phyloP scores from a whole-genome alignment of 140 eudicot genomes.

The Ambrosia hybrid region DNA sequence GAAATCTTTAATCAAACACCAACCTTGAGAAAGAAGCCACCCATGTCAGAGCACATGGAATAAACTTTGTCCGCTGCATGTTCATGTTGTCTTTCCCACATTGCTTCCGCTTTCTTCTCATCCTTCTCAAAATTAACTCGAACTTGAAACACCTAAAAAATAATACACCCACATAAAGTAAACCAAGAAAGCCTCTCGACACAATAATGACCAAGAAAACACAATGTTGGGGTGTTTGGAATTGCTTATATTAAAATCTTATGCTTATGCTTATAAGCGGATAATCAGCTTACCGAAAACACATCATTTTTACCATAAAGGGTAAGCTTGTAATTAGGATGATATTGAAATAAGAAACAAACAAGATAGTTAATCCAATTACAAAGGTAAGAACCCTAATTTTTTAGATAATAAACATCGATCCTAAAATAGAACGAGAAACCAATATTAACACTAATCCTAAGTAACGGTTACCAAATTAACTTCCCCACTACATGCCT shows the following conservation, averaged over 20 bases:
- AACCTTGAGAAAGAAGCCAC: slow-evolving; percentile 98
- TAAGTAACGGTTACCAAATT: too few relatives aligned
- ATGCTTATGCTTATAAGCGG: background rate
- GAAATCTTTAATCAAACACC: slow-evolving; percentile 9
- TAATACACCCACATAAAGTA: slow-evolving; percentile 3
- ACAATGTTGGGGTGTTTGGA: background rate
- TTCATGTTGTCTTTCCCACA: slow-evolving; percentile 98
- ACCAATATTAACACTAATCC: too few relatives aligned
- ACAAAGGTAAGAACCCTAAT: too few relatives aligned
- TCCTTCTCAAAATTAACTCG: slow-evolving; percentile 74
- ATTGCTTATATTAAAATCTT: background rate
- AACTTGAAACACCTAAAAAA: slow-evolving; percentile 72
- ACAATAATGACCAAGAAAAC: background rate
- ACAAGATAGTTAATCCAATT: too few relatives aligned
- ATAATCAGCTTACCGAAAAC: background rate
- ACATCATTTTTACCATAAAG: background rate
- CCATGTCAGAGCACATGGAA: slow-evolving; percentile 90
- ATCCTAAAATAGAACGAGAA: background rate
- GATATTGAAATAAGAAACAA: too few relatives aligned
- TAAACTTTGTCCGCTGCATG: slow-evolving; percentile 85
- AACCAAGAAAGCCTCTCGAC: slow-evolving; percentile 7
- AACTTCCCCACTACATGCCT: too few relatives aligned
- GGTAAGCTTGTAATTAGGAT: background rate
- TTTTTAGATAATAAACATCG: too few relatives aligned
- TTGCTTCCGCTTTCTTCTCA: slow-evolving; percentile 69